Evolutionary conservation across 129 eudicot species (phyloP).

Genomic region (Centrapalus pauciflorus): DNA sequence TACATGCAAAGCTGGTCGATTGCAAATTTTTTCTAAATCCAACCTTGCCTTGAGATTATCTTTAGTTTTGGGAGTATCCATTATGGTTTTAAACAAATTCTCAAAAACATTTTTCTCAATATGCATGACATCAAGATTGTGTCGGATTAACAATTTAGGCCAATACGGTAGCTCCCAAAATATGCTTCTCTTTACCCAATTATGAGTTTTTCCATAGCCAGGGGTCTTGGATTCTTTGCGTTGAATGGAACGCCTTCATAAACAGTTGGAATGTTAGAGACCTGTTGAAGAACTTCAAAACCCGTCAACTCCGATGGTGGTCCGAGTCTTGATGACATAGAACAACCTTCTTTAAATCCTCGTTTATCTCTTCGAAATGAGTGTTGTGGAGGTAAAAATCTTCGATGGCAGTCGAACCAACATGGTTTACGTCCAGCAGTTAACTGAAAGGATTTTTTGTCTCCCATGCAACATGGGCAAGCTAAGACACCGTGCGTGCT

Average conservation of each 20-base stretch:
- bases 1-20: background rate
- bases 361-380: too few relatives aligned
- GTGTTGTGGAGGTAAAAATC: too few relatives aligned
- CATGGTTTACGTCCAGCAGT: too few relatives aligned
- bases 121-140: slow-evolving; percentile 11
- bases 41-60: slow-evolving; percentile 3
- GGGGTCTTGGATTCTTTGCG: background rate
- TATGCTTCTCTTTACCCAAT: slow-evolving; percentile 14
- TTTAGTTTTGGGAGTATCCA: slow-evolving; percentile 12
- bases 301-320: too few relatives aligned
- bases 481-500: too few relatives aligned
- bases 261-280: background rate
- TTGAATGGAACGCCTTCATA: background rate
- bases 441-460: too few relatives aligned
- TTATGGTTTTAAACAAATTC: slow-evolving; percentile 6
- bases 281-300: too few relatives aligned
- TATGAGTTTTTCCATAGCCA: background rate
- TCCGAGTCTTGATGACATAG: too few relatives aligned
- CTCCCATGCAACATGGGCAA: too few relatives aligned
- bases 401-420: too few relatives aligned
- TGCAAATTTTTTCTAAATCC: background rate
- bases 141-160: background rate
- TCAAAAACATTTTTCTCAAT: slow-evolving; percentile 14
- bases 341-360: too few relatives aligned
- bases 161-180: slow-evolving; percentile 9